phyloP scores from a whole-genome alignment of 2,329 filamentous ascomycete species.

The Annulohypoxylon truncatum region DNA sequence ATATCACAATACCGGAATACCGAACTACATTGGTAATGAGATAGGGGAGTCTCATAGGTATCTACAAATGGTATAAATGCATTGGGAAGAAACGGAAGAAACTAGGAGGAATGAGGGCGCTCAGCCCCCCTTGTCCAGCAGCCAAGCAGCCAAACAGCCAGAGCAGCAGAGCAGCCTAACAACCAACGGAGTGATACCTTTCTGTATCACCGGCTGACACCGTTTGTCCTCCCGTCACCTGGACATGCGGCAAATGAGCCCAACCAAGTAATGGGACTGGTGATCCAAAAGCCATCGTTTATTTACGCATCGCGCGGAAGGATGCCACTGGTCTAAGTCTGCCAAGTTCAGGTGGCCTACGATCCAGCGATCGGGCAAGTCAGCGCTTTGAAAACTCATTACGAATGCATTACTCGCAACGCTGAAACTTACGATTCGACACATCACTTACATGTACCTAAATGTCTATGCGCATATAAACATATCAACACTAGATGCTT shows the following conservation, averaged over 20 bases:
- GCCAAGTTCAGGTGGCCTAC: conserved; percentile 19
- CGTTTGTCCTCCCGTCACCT: conserved; percentile 32
- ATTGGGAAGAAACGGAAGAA: not conserved
- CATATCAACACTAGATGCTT: not conserved
- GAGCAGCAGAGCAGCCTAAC: conserved; percentile 1
- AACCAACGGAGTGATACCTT: not conserved
- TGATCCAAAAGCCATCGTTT: conserved; percentile 31
- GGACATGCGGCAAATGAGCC: conserved; percentile 33
- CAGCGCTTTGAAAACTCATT: conserved; percentile 11
- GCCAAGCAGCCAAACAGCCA: not conserved
- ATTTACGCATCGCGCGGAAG: conserved; percentile 26
- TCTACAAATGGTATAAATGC: not conserved
- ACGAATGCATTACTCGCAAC: conserved; percentile 24
- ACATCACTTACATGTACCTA: not conserved
- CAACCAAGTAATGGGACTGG: conserved; percentile 37
- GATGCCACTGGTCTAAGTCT: conserved; percentile 12
- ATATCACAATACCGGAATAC: not conserved
- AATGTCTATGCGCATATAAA: not conserved
- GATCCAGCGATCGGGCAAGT: not conserved
- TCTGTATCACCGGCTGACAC: conserved; percentile 28
- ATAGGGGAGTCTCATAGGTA: not conserved
- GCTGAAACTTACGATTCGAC: not conserved
- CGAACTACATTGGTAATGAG: not conserved
- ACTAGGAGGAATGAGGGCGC: conserved; percentile 19
- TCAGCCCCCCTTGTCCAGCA: conserved; percentile 3